Percentiles rank a stretch among this genome's conserved stretches.
These are phyloP conservation scores for Carex scoparia DNA, from an alignment of 176 grass and related monocot species.

Conservation along the genomic window DNA sequence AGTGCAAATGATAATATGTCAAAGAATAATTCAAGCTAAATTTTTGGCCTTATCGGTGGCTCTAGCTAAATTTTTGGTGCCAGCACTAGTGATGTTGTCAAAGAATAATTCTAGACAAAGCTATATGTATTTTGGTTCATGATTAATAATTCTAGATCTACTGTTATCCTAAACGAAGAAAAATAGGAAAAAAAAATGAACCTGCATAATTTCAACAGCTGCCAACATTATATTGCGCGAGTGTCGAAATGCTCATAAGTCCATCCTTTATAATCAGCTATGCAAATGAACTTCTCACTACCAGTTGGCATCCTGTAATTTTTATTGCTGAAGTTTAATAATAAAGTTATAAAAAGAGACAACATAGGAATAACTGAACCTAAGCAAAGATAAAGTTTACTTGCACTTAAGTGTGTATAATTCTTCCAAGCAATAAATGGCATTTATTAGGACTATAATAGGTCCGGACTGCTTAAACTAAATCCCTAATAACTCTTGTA, in stretches of 20 bases:
- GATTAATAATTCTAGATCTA: background rate
- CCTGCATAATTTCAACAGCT: constrained; percentile 33
- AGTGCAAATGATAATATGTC: background rate
- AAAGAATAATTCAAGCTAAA: too few relatives aligned
- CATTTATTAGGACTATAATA: too few relatives aligned
- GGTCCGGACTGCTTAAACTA: background rate
- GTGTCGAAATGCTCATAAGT: constrained; percentile 25
- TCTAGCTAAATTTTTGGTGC: too few relatives aligned
- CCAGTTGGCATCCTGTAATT: constrained; percentile 27
- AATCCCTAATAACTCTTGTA: background rate
- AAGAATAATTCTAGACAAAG: background rate
- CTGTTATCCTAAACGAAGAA: background rate
- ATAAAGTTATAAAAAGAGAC: background rate
- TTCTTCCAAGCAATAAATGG: background rate
- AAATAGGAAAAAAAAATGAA: background rate
- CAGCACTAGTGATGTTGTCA: too few relatives aligned
- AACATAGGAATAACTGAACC: background rate
- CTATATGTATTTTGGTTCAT: background rate
- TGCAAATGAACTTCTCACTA: constrained; percentile 36
- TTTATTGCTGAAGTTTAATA: background rate
- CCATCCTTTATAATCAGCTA: constrained; percentile 36
- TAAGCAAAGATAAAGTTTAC: background rate
- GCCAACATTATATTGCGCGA: constrained; percentile 17
- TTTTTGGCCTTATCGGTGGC: too few relatives aligned
- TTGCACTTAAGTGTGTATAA: background rate